Base-by-base conservation (phyloP, 345 rosid genomes). In the Eutrema japonicum region DNA sequence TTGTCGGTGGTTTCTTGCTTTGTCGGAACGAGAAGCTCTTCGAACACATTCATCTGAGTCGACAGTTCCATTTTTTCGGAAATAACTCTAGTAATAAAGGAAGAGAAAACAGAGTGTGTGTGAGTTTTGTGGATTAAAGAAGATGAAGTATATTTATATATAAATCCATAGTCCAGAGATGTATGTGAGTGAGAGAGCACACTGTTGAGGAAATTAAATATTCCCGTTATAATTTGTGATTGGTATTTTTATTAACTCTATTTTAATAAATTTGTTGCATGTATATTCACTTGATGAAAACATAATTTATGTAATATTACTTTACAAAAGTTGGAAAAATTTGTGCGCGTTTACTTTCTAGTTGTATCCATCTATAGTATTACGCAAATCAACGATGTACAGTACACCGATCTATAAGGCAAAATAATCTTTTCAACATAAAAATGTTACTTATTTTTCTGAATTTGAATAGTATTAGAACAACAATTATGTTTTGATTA, bases 11-110 rank as follows among this genome's bases (percentile, higher is more conserved):
- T 72, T 72, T 59, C 72, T 38, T 84, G 88, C 71, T 84, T 85
- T 74, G 86, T 81, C 67, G 89, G 86, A 81, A 77, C 82, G 63
- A 86, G 82, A 49, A 87, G 69, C 78, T 90, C 98, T 82, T 90
- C 98, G 60, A 83, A 80, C 85, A 87, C 81, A 69, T 85, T 89
- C 82, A 76, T 80, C 14, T 86, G 88, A 26, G 81, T 72, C 35
- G 77, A 64, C 9, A 89, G 87, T 85, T 92, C 98, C 98, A 88
- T 84, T 48, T 68, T 58, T 47, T 3, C 35, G 4, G 35, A 32
- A 4, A 32, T 32, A 32, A 32, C 3, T 33, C 35, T 32, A 32
- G 46, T n/a, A 48, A 27, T 22, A 37, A 54, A 42, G 9, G 27
- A 37, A 37, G 53, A 69, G 45, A 52, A 53, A 52, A 72, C 54